Base-by-base conservation (phyloP, 1,139 yeast species). In the Kluyveromyces sp. region DNA sequence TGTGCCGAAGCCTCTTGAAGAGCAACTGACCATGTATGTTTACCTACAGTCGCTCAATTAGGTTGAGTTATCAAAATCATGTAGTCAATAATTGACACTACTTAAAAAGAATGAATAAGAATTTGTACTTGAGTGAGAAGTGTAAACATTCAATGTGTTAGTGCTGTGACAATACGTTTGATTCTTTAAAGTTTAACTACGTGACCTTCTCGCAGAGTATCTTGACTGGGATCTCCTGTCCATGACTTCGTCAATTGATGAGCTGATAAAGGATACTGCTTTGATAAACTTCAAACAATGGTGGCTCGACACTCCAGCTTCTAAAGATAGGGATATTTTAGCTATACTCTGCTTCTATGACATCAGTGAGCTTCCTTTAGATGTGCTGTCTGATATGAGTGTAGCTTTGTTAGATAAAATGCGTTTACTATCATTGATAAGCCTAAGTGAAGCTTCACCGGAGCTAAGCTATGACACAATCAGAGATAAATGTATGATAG, bases 331-430 rank as follows among this genome's bases (percentile, higher is more conserved):
- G 11, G 26, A 40, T 9, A 15, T 53, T 11, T 45, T 56, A 15
- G 63, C 60, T 31, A 40, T 60, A 19, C 55, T 56, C 33, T 41
- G 58, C 20, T 60, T 59, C 46, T 64, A 64, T 11, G 49, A 49
- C 3, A 38, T 57, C 4, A 37, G 43, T 12, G 59, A 59, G 40
- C 32, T 47, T 3, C 43, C 41, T 6, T 19, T 36, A 15, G 34
- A 18, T 9, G n/a, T 8, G n/a, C 4, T 31, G 7, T 9, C 26
- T 3, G 15, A 20, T 4, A 12, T 33, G 22, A 48, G 49, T 4
- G 13, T 39, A 4, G n/a, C 8, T 3, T 50, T 53, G 56, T 17
- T 50, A 30, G 39, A 33, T 17, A 60, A 60, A 43, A 39, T 59
- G 20, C 51, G 47, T 15, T 45, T 49, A 38, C 43, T 58, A 25